Evolutionary conservation across 1,284 basidiomycete genomes (phyloP).

Genomic region (Apiotrichum domesticum): DNA sequence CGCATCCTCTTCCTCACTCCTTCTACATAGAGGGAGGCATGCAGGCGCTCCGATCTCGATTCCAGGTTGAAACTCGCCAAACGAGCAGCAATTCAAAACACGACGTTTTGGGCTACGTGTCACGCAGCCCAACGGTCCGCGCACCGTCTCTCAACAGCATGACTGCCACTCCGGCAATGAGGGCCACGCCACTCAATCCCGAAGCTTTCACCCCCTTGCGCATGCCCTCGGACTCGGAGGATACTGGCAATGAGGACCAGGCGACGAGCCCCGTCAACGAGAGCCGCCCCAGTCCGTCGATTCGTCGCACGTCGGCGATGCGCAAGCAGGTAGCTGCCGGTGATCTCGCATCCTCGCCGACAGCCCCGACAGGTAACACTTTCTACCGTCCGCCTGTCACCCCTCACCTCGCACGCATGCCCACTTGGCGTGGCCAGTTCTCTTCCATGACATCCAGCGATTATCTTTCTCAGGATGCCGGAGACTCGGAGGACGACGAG

Average conservation of each 20-base stretch:
- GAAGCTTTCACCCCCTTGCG: not conserved
- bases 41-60: constrained; percentile 78
- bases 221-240: constrained; percentile 7
- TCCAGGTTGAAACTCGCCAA: constrained; percentile 33
- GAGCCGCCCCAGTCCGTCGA: constrained; percentile 19
- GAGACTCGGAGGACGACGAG: constrained; percentile 17
- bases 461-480: not conserved
- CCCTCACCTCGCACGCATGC: constrained; percentile 40
- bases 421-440: constrained; percentile 25
- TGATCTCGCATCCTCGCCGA: constrained; percentile 51
- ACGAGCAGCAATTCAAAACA: not conserved
- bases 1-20: constrained; percentile 79
- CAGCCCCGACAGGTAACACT: constrained; percentile 26
- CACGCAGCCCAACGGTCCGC: constrained; percentile 35
- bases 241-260: not conserved
- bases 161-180: constrained; percentile 23
- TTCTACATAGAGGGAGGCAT: constrained; percentile 96
- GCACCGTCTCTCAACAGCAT: constrained; percentile 33
- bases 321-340: constrained; percentile 49
- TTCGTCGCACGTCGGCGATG: constrained; percentile 32
- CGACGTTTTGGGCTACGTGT: constrained; percentile 46
- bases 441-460: not conserved
- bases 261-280: not conserved
- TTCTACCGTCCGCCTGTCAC: constrained; percentile 41
- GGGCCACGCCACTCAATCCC: not conserved